phyloP scores from a whole-genome alignment of 1,139 yeast genomes.

The Yamadazyma spencermartinsiae region DNA sequence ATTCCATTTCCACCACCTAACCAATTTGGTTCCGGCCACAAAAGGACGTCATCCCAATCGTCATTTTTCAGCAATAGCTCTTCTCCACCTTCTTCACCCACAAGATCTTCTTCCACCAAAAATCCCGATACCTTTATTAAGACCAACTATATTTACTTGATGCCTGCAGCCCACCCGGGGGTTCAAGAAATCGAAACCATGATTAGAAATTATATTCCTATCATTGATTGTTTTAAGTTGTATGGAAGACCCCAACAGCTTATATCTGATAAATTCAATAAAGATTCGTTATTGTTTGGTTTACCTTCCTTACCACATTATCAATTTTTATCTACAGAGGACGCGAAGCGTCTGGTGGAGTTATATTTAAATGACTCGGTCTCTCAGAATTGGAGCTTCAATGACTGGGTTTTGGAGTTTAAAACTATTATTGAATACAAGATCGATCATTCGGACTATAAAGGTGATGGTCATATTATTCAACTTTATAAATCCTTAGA shows the following conservation, averaged over 20 bases:
- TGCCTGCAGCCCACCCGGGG: constrained; percentile 58
- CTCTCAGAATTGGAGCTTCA: constrained; percentile 32
- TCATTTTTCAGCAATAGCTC: constrained; percentile 19
- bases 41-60: constrained; percentile 23
- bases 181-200: constrained; percentile 58
- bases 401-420: constrained; percentile 35
- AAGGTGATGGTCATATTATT: constrained; percentile 36
- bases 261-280: constrained; percentile 45
- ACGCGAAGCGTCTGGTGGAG: constrained; percentile 36
- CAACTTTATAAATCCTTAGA: constrained; percentile 27
- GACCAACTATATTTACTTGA: constrained; percentile 44
- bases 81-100: constrained; percentile 18
- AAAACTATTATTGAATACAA: constrained; percentile 34
- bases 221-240: constrained; percentile 52
- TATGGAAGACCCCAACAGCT: constrained; percentile 58
- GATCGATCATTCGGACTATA: constrained; percentile 18
- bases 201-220: constrained; percentile 54
- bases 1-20: constrained; percentile 7
- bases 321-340: constrained; percentile 45
- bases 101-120: constrained; percentile 14
- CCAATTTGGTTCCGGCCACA: constrained; percentile 14
- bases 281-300: constrained; percentile 51
- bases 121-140: constrained; percentile 27
- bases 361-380: constrained; percentile 30
- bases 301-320: constrained; percentile 59